Evolutionary conservation across 1,284 basidiomycete species (phyloP).

Genomic region (Fomes fomentarius): DNA sequence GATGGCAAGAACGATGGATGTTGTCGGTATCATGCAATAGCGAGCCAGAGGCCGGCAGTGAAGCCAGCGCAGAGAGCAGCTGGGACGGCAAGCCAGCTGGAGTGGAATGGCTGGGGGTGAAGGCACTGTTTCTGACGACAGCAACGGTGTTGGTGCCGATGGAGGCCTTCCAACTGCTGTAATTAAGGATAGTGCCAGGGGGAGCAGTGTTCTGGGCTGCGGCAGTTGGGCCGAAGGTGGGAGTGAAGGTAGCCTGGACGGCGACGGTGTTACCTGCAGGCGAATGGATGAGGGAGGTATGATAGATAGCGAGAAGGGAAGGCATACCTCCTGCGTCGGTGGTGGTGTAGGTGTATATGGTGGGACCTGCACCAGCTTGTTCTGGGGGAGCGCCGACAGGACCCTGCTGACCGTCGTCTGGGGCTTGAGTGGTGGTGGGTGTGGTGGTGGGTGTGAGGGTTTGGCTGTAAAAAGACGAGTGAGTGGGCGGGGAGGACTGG

Average conservation of each 20-base stretch:
- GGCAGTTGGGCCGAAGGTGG: slow-evolving; percentile 49
- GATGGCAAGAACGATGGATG: not conserved
- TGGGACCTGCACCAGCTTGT: slow-evolving; percentile 41
- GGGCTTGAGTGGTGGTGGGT: slow-evolving; percentile 22
- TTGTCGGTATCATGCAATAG: slow-evolving; percentile 12
- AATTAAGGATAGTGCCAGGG: slow-evolving; percentile 55
- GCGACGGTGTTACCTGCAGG: slow-evolving; percentile 39
- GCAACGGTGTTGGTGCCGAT: slow-evolving; percentile 45
- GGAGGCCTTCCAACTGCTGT: slow-evolving; percentile 53
- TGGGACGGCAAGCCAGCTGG: slow-evolving; percentile 16
- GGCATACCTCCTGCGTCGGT: slow-evolving; percentile 53
- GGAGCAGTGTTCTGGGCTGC: slow-evolving; percentile 36
- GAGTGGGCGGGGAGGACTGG: not conserved
- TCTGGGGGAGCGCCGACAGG: slow-evolving; percentile 61
- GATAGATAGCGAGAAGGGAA: not conserved
- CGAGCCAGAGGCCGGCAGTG: slow-evolving; percentile 19
- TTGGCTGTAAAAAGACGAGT: slow-evolving; percentile 3
- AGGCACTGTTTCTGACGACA: slow-evolving; percentile 6
- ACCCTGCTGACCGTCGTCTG: slow-evolving; percentile 42
- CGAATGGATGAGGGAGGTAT: not conserved
- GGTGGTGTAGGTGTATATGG: slow-evolving; percentile 62
- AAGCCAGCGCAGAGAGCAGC: slow-evolving; percentile 12
- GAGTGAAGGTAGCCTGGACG: slow-evolving; percentile 46
- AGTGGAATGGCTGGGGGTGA: slow-evolving; percentile 12
- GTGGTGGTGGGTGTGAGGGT: slow-evolving; percentile 30